Evolutionary conservation across 2,329 filamentous ascomycete genomes (phyloP).

Genomic region (Coniochaeta prunicola): DNA sequence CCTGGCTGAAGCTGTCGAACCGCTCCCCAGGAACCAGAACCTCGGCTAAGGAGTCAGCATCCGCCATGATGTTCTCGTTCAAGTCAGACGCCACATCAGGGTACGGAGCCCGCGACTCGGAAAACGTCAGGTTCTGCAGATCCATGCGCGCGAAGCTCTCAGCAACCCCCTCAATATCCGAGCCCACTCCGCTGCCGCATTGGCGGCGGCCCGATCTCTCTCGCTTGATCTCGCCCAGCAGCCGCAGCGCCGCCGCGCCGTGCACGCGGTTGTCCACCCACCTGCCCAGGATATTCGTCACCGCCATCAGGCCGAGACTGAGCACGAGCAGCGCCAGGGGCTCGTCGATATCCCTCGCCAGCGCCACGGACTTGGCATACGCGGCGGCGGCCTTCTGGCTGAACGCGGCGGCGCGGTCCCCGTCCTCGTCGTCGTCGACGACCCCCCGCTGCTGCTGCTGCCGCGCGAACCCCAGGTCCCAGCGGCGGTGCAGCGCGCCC

Average conservation of each 20-base stretch:
- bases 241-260: conserved; percentile 19
- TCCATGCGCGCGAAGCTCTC: conserved; percentile 21
- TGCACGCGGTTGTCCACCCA: conserved; percentile 24
- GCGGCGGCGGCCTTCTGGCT: conserved; percentile 15
- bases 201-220: not conserved
- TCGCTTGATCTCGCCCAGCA: conserved; percentile 12
- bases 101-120: conserved; percentile 19
- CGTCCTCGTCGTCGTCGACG: no score
- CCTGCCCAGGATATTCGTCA: conserved; percentile 22
- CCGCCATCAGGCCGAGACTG: conserved; percentile 23
- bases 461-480: conserved; percentile 6
- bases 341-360: conserved; percentile 18
- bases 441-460: not conserved
- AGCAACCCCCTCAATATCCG: conserved; percentile 9
- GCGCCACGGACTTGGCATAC: conserved; percentile 20
- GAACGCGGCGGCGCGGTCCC: conserved; percentile 6
- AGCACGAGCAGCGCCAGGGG: conserved; percentile 19
- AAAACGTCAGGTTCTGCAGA: conserved; percentile 25
- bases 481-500: conserved; percentile 24
- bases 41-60: not conserved
- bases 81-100: conserved; percentile 14
- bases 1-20: conserved; percentile 7
- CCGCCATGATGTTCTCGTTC: conserved; percentile 2
- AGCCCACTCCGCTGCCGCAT: not conserved
- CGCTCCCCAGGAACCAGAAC: not conserved